phyloP scores from a whole-genome alignment of 2,329 filamentous ascomycete species.

The Cladosporium cucumerinum region DNA sequence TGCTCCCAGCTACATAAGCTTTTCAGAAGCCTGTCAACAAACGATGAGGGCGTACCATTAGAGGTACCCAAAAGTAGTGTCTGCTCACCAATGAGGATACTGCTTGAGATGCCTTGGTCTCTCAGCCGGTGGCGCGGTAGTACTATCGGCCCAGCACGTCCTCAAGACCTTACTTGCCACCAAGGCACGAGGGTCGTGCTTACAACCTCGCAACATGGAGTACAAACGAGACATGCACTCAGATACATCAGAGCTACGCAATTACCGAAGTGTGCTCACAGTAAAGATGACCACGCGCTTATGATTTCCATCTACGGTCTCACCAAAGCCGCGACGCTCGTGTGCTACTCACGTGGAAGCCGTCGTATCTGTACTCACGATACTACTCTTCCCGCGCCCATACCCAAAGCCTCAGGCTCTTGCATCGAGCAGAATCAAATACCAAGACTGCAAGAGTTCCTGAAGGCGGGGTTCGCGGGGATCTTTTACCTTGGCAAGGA shows the following conservation, averaged over 20 bases:
- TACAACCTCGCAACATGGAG: not conserved
- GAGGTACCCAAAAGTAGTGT: not conserved
- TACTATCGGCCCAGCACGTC: not conserved
- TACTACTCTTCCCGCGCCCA: not conserved
- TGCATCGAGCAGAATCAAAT: not conserved
- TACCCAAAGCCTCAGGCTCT: not conserved
- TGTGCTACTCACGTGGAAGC: not conserved
- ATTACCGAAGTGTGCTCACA: not conserved
- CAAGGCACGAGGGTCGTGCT: not conserved
- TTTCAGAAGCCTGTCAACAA: not conserved
- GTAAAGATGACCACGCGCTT: not conserved
- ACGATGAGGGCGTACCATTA: not conserved
- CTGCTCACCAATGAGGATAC: not conserved
- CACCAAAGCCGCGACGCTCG: not conserved
- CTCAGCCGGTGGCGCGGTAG: not conserved
- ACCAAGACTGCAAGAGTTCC: not conserved
- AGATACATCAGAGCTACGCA: not conserved
- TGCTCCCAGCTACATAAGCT: no score
- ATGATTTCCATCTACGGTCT: not conserved
- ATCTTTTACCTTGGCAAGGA: not conserved
- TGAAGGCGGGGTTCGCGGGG: conserved; percentile 6
- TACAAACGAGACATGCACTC: not conserved
- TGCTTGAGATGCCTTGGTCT: not conserved
- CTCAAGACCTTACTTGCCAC: not conserved
- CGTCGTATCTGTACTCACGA: not conserved